phyloP scores from a whole-genome alignment of 1,284 basidiomycete species.

The Cystobasidium slooffiae region DNA sequence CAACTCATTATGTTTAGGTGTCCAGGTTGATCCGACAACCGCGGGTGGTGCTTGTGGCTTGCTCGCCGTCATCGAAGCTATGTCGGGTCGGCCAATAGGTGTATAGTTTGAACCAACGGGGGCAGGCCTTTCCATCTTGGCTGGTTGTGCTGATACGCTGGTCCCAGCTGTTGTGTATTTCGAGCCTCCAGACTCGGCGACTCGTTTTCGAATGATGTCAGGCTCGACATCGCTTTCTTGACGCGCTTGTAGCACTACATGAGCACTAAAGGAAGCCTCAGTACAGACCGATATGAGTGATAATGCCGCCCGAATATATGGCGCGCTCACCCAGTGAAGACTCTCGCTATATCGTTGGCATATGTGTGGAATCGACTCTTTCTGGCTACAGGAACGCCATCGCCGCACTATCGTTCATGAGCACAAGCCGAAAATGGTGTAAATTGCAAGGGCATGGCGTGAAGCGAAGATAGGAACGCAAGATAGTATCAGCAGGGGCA shows the following conservation, averaged over 20 bases:
- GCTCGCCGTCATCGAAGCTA: slow-evolving; percentile 47
- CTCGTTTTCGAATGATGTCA: slow-evolving; percentile 77
- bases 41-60: slow-evolving; percentile 42
- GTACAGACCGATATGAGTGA: background rate
- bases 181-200: slow-evolving; percentile 88
- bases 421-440: background rate
- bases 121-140: slow-evolving; percentile 52
- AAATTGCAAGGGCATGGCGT: too few species aligned
- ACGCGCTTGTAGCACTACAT: slow-evolving; percentile 88
- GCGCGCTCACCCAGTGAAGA: slow-evolving; percentile 67
- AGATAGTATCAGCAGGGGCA: too few species aligned
- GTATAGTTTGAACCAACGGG: slow-evolving; percentile 52
- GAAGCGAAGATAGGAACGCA: too few species aligned
- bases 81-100: slow-evolving; percentile 56
- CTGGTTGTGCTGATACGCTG: slow-evolving; percentile 59
- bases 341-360: slow-evolving; percentile 77
- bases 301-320: background rate
- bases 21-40: slow-evolving; percentile 55
- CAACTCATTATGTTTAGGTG: slow-evolving; percentile 55
- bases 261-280: slow-evolving; percentile 59
- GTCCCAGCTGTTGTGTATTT: slow-evolving; percentile 69
- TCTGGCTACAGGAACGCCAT: slow-evolving; percentile 88
- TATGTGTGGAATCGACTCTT: slow-evolving; percentile 93
- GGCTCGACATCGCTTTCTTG: slow-evolving; percentile 86
- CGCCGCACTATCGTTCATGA: slow-evolving; percentile 69